phyloP scores from a whole-genome alignment of 1,284 basidiomycete species.

The Golubevia sp. region DNA sequence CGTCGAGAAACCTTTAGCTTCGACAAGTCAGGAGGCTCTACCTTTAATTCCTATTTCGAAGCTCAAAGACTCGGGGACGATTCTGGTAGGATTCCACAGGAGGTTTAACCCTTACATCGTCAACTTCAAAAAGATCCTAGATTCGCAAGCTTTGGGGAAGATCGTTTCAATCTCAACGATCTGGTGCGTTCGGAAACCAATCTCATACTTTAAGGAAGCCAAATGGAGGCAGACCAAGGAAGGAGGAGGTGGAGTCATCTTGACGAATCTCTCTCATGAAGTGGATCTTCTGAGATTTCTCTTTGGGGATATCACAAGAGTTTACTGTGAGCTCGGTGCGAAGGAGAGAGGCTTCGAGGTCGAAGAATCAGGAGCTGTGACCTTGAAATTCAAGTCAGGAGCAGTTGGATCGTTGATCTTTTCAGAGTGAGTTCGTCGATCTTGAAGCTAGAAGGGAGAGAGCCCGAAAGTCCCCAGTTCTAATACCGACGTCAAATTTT shows the following conservation, averaged over 20 bases:
- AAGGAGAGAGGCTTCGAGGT: slow-evolving; percentile 20
- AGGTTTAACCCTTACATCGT: slow-evolving; percentile 27
- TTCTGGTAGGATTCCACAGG: slow-evolving; percentile 32
- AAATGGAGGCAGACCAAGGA: slow-evolving; percentile 13
- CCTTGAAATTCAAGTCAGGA: slow-evolving; percentile 22
- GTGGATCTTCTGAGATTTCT: slow-evolving; percentile 27
- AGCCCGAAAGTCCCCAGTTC: too few relatives aligned
- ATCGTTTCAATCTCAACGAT: slow-evolving; percentile 21
- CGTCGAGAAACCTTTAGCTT: slow-evolving; percentile 36
- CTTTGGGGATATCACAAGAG: slow-evolving; percentile 23
- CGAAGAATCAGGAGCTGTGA: slow-evolving; percentile 31
- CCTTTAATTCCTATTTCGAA: slow-evolving; percentile 13
- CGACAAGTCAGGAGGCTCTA: slow-evolving; percentile 7
- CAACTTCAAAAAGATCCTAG: slow-evolving; percentile 16
- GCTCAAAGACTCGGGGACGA: background rate
- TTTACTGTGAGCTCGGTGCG: slow-evolving; percentile 22
- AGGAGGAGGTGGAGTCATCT: slow-evolving; percentile 17
- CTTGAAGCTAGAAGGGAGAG: too few relatives aligned
- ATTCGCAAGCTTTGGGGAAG: slow-evolving; percentile 17
- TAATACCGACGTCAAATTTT: too few relatives aligned
- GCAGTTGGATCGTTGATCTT: slow-evolving; percentile 34
- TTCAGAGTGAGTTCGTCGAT: slow-evolving; percentile 27
- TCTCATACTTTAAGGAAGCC: slow-evolving; percentile 14
- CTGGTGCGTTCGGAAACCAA: slow-evolving; percentile 25
- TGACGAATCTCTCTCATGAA: slow-evolving; percentile 23